Conservation (phyloP, 1,284 basidiomycete species). For the Inonotus obliquus region DNA sequence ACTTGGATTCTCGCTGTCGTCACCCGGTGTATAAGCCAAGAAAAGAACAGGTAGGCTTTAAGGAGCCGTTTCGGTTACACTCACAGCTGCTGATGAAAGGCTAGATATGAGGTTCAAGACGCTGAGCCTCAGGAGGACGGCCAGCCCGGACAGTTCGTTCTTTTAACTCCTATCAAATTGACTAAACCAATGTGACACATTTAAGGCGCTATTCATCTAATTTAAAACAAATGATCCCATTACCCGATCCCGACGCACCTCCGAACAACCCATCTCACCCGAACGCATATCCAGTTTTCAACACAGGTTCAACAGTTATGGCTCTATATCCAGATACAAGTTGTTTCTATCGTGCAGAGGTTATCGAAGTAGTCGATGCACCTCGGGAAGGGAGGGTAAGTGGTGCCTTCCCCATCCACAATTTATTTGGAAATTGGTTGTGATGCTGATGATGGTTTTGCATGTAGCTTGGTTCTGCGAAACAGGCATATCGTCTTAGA, state of each 20-base stretch:
- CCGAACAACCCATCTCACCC: conserved; percentile 56
- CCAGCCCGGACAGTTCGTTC: conserved; percentile 60
- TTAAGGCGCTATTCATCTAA: conserved; percentile 63
- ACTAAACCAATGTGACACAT: conserved; percentile 6
- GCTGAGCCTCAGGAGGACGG: conserved; percentile 75
- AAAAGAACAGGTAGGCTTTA: conserved; percentile 52
- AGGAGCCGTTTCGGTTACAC: background rate
- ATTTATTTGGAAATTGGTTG: background rate
- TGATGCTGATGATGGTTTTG: background rate
- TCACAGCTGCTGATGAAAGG: conserved; percentile 6
- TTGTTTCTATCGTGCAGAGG: conserved; percentile 71
- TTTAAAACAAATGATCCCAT: conserved; percentile 64
- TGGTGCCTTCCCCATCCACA: conserved; percentile 27
- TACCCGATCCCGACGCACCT: conserved; percentile 64
- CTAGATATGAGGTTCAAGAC: conserved; percentile 78
- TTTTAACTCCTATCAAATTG: background rate
- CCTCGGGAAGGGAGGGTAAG: conserved; percentile 52
- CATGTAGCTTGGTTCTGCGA: conserved; percentile 15
- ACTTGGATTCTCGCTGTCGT: conserved; percentile 79
- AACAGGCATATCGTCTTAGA: conserved; percentile 59
- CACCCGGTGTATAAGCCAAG: conserved; percentile 60
- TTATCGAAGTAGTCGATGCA: conserved; percentile 58
- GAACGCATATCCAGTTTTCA: conserved; percentile 65
- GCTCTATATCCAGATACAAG: conserved; percentile 82
- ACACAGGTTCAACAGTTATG: conserved; percentile 68